phyloP scores from a whole-genome alignment of 164 flowering plant genomes.

The Cinnamomum chago region DNA sequence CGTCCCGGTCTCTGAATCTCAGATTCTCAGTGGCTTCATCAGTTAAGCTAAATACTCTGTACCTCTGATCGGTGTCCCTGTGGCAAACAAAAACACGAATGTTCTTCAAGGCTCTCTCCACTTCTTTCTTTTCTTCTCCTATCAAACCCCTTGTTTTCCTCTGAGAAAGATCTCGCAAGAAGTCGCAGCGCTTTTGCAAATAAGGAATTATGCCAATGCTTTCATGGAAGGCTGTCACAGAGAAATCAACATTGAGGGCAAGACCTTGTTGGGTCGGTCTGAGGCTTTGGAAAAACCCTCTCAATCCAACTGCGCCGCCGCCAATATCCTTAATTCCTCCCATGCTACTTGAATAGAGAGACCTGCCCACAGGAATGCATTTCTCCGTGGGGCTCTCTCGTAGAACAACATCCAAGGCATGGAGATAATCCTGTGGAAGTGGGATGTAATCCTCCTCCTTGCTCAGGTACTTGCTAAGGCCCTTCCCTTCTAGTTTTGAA shows the following conservation, averaged over 20 bases:
- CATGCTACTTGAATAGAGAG: conserved; percentile 73
- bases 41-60: conserved; percentile 65
- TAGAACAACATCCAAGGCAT: conserved; percentile 82
- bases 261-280: conserved; percentile 94
- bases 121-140: conserved; percentile 71
- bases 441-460: conserved; percentile 53
- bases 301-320: conserved; percentile 81
- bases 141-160: conserved; percentile 53
- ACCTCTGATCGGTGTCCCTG: conserved; percentile 80
- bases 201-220: conserved; percentile 84
- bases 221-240: conserved; percentile 92
- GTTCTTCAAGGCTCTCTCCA: conserved; percentile 75
- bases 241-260: conserved; percentile 83
- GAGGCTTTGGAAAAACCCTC: conserved; percentile 94
- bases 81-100: conserved; percentile 86
- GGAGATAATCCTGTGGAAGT: conserved; percentile 90
- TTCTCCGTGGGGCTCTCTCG: conserved; percentile 69
- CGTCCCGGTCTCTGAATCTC: conserved; percentile 74
- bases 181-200: conserved; percentile 74
- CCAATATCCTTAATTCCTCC: conserved; percentile 75
- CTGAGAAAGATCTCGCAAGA: conserved; percentile 58
- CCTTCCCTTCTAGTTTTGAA: conserved; percentile 64
- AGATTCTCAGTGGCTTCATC: conserved; percentile 70
- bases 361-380: conserved; percentile 67
- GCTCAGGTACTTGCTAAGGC: conserved; percentile 49